phyloP scores from a whole-genome alignment of 305 asterid genomes.

The Fraxinus dipetala region DNA sequence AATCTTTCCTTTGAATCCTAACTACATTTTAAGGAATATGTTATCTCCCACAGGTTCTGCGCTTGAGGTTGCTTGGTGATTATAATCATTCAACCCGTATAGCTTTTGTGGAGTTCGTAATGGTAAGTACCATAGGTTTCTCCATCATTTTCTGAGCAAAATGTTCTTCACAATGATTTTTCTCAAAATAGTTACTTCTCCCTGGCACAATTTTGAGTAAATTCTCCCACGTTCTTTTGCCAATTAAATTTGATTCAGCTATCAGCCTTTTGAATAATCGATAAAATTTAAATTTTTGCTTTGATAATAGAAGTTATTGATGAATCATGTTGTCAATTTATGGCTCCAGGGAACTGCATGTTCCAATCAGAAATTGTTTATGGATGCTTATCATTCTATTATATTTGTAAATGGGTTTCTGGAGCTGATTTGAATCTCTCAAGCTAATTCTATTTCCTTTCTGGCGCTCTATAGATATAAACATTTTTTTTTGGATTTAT shows the following conservation, averaged over 20 bases:
- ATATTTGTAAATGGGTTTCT: neutral
- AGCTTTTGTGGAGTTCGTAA: slow-evolving; percentile 90
- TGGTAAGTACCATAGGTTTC: slow-evolving; percentile 48
- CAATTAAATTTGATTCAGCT: neutral
- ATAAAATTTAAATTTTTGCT: neutral
- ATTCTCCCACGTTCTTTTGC: neutral
- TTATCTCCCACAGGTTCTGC: slow-evolving; percentile 61
- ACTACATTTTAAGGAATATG: slow-evolving; percentile 23
- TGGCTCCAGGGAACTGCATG: neutral
- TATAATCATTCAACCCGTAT: slow-evolving; percentile 88
- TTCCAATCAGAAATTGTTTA: neutral
- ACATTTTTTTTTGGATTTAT: neutral
- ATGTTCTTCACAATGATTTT: neutral
- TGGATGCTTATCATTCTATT: neutral
- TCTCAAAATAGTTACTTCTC: neutral
- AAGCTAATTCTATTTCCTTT: neutral
- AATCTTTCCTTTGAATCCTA: slow-evolving; percentile 36
- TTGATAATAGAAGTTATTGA: neutral
- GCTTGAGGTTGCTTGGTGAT: slow-evolving; percentile 94
- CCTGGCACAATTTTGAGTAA: neutral
- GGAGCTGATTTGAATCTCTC: neutral
- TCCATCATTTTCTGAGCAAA: neutral
- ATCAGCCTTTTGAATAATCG: neutral
- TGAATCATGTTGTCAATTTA: neutral
- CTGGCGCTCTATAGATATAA: neutral